Conservation (phyloP, 2,329 filamentous ascomycete species). For the Fusarium pilosicola region DNA sequence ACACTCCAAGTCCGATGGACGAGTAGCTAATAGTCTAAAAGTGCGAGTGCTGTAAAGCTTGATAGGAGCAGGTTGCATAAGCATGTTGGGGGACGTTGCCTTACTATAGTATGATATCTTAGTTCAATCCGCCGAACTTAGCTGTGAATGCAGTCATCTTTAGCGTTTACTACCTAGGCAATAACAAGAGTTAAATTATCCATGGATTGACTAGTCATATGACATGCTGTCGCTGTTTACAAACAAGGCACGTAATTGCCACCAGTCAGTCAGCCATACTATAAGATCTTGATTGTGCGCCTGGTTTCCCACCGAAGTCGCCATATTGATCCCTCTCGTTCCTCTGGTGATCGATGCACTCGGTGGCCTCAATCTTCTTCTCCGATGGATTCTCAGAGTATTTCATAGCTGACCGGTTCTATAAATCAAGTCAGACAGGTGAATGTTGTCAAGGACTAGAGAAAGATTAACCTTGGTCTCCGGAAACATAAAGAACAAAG, state of each 20-base stretch:
- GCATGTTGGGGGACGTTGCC: accelerated
- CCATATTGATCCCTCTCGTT: too few relatives aligned
- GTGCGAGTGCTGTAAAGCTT: background rate
- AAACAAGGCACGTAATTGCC: accelerated
- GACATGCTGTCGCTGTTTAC: accelerated
- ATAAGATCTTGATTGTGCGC: accelerated
- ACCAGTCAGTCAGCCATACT: accelerated
- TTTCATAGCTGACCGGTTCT: background rate
- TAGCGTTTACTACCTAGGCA: accelerated
- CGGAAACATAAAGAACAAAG: background rate
- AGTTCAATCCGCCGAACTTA: accelerated
- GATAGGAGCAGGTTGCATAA: accelerated
- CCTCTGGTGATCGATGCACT: background rate
- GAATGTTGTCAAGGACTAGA: accelerated
- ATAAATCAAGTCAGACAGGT: accelerated
- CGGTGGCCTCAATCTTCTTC: accelerated
- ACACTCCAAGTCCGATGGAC: accelerated
- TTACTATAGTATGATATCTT: accelerated
- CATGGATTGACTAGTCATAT: accelerated
- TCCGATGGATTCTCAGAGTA: accelerated
- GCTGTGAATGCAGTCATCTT: background rate
- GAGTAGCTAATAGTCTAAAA: background rate
- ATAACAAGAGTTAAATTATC: accelerated
- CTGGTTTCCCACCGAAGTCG: accelerated
- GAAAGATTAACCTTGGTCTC: background rate